Percentiles rank a stretch among this genome's conserved stretches.
Evolutionary conservation across 352 stramenopile genomes (phyloP).

Genomic region (Phytophthora crassamura): DNA sequence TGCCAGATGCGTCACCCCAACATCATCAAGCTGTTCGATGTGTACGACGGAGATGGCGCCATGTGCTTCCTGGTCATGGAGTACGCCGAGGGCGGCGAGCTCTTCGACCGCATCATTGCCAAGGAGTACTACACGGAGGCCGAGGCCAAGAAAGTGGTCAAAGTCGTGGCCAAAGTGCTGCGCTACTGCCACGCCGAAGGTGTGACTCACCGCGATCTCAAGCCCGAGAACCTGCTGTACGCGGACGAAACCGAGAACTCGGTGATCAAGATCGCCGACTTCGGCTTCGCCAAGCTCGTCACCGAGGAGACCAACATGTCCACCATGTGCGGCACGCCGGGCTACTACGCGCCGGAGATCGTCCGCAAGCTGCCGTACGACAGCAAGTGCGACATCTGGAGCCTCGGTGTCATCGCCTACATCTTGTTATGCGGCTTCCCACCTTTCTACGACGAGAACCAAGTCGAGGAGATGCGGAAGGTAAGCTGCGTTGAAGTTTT

Average conservation of each 20-base stretch:
- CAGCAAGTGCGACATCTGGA: conserved; percentile 97
- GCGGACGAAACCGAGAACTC: conserved; percentile 81
- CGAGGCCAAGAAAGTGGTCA: conserved; percentile 87
- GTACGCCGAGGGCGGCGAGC: conserved; percentile 85
- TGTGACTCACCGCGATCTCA: conserved; percentile 97
- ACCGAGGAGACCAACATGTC: conserved; percentile 84
- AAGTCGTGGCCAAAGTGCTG: conserved; percentile 87
- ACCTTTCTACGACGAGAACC: conserved; percentile 96
- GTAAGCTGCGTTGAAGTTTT: conserved; percentile 18
- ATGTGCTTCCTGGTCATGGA: conserved; percentile 93
- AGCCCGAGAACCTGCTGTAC: conserved; percentile 97
- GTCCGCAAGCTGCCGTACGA: conserved; percentile 96
- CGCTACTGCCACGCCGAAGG: conserved; percentile 86
- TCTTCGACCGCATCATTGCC: conserved; percentile 94
- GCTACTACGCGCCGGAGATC: conserved; percentile 97
- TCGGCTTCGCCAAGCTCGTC: conserved; percentile 89
- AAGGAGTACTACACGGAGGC: conserved; percentile 93
- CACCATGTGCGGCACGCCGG: conserved; percentile 93
- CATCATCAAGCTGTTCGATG: conserved; percentile 89
- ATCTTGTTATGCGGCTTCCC: conserved; percentile 97
- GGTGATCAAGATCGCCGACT: conserved; percentile 95
- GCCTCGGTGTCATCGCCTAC: conserved; percentile 89
- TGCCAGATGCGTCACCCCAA: conserved; percentile 80
- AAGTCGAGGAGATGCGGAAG: conserved; percentile 85
- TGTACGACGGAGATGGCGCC: conserved; percentile 74